Conservation (phyloP, 108 stramenopile genomes). For the Discostella stelligeroides region DNA sequence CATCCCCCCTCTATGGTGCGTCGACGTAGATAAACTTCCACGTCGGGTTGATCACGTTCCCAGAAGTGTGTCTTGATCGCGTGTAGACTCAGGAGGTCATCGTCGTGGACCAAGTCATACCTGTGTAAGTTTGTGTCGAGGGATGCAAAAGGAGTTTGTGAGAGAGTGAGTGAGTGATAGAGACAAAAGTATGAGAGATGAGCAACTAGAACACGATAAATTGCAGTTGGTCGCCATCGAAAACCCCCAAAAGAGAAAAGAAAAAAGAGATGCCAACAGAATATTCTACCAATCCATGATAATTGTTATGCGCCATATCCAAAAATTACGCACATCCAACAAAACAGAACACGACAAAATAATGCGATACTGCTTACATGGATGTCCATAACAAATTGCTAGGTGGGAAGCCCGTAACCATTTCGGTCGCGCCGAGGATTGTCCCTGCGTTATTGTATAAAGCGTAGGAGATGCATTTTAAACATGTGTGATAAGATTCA, state of each 20-base stretch:
- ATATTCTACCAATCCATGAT: too few species aligned
- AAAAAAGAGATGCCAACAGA: too few species aligned
- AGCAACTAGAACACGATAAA: too few species aligned
- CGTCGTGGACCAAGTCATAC: conserved; percentile 75
- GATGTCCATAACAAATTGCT: conserved; percentile 88
- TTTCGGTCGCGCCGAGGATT: conserved; percentile 82
- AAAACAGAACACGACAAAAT: too few species aligned
- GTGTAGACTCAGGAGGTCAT: conserved; percentile 76
- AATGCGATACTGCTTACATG: too few species aligned
- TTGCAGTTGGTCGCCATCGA: too few species aligned
- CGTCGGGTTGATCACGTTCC: conserved; percentile 79
- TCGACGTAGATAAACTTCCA: conserved; percentile 72
- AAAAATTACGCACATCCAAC: too few species aligned
- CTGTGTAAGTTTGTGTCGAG: conserved; percentile 22
- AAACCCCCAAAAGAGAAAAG: too few species aligned
- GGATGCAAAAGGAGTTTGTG: conserved; percentile 3
- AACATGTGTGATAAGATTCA: not conserved
- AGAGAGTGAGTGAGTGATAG: not conserved
- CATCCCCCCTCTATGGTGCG: conserved; percentile 67
- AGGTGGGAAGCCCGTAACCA: conserved; percentile 83
- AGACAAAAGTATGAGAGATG: not conserved
- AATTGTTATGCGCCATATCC: too few species aligned
- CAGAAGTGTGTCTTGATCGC: conserved; percentile 84
- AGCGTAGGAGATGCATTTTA: not conserved
- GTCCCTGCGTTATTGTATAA: conserved; percentile 55